Conservation (phyloP, 1,284 basidiomycete genomes). For the Puccinia triticina region DNA sequence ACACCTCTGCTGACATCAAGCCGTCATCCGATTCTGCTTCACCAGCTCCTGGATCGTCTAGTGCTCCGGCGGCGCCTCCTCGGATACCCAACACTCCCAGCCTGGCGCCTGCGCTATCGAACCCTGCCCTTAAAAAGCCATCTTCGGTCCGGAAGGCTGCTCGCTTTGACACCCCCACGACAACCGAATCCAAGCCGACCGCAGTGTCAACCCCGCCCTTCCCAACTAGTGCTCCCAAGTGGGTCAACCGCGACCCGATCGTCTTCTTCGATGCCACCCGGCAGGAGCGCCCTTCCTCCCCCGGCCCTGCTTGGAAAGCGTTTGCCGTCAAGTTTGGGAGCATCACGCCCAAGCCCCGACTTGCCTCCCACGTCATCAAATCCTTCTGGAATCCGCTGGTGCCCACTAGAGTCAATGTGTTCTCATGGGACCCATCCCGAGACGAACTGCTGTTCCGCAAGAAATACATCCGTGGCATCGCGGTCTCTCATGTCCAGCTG, state of each 20-base stretch:
- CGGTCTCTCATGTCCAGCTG: conserved; percentile 38
- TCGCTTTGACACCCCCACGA: conserved; percentile 38
- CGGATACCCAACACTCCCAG: conserved; percentile 23
- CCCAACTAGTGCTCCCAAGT: not conserved
- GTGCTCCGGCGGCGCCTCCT: conserved; percentile 1
- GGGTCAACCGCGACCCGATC: conserved; percentile 46
- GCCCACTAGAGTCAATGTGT: conserved; percentile 35
- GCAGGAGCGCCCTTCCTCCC: conserved; percentile 27
- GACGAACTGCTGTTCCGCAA: conserved; percentile 49
- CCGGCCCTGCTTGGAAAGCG: conserved; percentile 49
- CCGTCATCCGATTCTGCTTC: not conserved
- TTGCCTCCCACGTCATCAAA: conserved; percentile 39
- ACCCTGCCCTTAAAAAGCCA: conserved; percentile 34
- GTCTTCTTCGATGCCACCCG: conserved; percentile 41
- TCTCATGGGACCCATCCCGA: conserved; percentile 50
- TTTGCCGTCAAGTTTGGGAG: conserved; percentile 40
- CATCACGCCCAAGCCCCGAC: conserved; percentile 27
- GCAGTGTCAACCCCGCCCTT: not conserved
- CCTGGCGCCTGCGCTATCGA: conserved; percentile 39
- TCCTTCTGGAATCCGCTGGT: conserved; percentile 48
- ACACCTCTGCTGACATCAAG: conserved; percentile 20
- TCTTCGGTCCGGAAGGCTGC: conserved; percentile 42
- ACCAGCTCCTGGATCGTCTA: not conserved
- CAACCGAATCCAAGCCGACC: not conserved
- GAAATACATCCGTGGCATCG: conserved; percentile 42